Evolutionary conservation across 2,329 filamentous ascomycete species (phyloP).

Genomic region (Knufia petricola): DNA sequence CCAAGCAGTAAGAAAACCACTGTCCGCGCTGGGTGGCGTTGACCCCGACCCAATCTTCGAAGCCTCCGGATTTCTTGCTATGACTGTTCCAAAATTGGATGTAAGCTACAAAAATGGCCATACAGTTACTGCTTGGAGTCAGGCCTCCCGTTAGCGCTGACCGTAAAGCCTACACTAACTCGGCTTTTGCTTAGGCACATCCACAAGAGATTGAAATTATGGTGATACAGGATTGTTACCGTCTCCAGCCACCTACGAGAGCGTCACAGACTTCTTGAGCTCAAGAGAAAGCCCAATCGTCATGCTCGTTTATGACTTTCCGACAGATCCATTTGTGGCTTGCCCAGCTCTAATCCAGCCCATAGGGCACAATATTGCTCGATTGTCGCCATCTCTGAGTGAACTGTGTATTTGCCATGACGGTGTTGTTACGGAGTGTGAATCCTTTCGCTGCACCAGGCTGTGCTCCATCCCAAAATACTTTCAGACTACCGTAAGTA

Average conservation of each 20-base stretch:
- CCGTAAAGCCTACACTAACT: neutral
- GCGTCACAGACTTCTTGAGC: neutral
- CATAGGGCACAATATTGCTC: neutral
- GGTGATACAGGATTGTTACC: neutral
- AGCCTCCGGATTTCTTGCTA: neutral
- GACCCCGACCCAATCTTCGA: neutral
- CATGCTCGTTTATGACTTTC: neutral
- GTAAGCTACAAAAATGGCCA: neutral
- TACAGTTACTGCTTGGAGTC: neutral
- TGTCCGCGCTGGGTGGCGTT: neutral
- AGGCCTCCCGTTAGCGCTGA: neutral
- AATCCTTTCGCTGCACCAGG: neutral
- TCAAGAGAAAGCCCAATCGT: neutral
- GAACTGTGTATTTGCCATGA: neutral
- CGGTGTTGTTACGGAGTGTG: neutral
- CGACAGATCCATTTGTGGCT: neutral
- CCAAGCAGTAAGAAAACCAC: neutral
- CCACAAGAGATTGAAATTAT: neutral
- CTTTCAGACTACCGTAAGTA: slow-evolving; percentile 1
- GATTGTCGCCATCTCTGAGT: neutral
- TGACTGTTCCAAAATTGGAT: neutral
- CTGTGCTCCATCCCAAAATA: slow-evolving; percentile 10
- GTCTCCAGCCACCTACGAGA: neutral
- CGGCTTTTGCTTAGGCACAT: neutral
- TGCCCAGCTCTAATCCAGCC: neutral